phyloP scores from a whole-genome alignment of 441 rosid species.

The Populus tomentosa region DNA sequence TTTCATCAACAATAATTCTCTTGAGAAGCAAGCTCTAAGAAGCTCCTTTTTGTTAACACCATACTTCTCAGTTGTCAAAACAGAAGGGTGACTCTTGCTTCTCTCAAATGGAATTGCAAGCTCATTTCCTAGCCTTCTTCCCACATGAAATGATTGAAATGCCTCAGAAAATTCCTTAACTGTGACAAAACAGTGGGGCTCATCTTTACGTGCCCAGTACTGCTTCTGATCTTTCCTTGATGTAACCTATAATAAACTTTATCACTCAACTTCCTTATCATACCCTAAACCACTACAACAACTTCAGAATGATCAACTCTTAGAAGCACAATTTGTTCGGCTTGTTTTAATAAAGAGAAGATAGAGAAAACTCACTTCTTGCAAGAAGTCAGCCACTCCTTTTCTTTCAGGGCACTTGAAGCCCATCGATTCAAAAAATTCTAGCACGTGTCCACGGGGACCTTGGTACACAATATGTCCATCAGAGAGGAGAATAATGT shows the following conservation, averaged over 20 bases:
- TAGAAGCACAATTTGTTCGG: too few species aligned
- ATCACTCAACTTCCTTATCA: background rate
- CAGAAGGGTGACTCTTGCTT: conserved; percentile 54
- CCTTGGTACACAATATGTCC: conserved; percentile 70
- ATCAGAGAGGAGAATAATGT: conserved; percentile 60
- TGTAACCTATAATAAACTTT: conserved; percentile 49
- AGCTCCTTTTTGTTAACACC: conserved; percentile 56
- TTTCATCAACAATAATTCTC: conserved; percentile 75
- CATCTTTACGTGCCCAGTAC: conserved; percentile 53
- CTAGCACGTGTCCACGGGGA: conserved; percentile 57
- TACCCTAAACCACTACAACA: background rate
- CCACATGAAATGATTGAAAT: conserved; percentile 63
- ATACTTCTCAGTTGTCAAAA: conserved; percentile 49
- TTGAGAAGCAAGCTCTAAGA: conserved; percentile 53
- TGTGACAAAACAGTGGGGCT: conserved; percentile 55
- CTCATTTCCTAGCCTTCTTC: conserved; percentile 44
- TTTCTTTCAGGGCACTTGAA: conserved; percentile 78
- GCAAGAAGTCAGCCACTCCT: conserved; percentile 76
- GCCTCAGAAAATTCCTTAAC: conserved; percentile 59
- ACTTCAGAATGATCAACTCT: background rate
- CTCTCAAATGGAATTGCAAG: conserved; percentile 56
- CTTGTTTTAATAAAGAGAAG: background rate
- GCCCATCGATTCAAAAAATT: conserved; percentile 59
- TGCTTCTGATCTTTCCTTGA: conserved; percentile 84
- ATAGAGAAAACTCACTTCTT: conserved; percentile 40